These are phyloP conservation scores for Dictyophora rubrovolvata DNA, from an alignment of 768 basidiomycete species.

Conservation along the genomic window DNA sequence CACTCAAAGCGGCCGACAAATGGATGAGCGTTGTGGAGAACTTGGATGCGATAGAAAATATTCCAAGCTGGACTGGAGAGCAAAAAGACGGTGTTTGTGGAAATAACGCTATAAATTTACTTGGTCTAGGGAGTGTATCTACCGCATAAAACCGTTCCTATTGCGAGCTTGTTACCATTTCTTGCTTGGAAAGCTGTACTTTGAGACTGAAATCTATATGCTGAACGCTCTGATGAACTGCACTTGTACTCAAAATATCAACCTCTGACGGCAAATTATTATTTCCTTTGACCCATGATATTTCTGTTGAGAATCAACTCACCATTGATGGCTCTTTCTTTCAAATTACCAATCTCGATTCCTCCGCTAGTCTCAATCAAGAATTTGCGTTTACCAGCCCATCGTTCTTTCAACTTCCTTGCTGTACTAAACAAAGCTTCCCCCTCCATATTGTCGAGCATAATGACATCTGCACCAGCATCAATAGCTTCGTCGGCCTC, in stretches of 20 bases:
- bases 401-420: constrained; percentile 61
- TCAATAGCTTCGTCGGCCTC: constrained; percentile 97
- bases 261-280: constrained; percentile 48
- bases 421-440: constrained; percentile 59
- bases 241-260: constrained; percentile 88
- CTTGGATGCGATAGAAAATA: constrained; percentile 63
- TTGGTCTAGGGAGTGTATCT: constrained; percentile 32
- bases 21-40: constrained; percentile 86
- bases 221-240: constrained; percentile 82
- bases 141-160: background rate
- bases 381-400: constrained; percentile 75
- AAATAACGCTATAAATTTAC: constrained; percentile 62
- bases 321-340: constrained; percentile 77
- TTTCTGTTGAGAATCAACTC: constrained; percentile 18
- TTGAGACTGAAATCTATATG: constrained; percentile 97
- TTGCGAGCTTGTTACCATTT: background rate
- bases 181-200: constrained; percentile 57
- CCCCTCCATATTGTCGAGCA: constrained; percentile 92
- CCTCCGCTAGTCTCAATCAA: constrained; percentile 91
- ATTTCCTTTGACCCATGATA: background rate
- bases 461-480: constrained; percentile 89
- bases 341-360: constrained; percentile 81
- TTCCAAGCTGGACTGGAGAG: constrained; percentile 46
- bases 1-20: constrained; percentile 49
- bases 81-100: constrained; percentile 62